A percentile compares a stretch with the other conserved stretches of the same genome.
Conservation (phyloP, 495 filamentous ascomycete genomes). For the Ramalina intermedia region DNA sequence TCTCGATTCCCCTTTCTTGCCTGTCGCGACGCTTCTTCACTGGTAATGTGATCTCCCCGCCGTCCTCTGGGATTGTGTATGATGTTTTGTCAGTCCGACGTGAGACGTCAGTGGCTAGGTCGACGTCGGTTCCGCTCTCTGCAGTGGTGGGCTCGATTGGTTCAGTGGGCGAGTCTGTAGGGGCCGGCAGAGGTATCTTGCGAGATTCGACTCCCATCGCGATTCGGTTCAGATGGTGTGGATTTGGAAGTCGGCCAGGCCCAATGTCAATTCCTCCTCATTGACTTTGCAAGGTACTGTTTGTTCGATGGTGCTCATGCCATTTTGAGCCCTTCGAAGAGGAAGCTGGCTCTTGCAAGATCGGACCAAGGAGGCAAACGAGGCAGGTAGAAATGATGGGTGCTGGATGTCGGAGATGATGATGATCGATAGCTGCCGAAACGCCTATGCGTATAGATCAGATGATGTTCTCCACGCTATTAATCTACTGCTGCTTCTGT, state of each 20-base stretch:
- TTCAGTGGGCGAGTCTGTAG: slow-evolving; percentile 61
- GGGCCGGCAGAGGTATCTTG: slow-evolving; percentile 58
- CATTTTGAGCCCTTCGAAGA: background rate
- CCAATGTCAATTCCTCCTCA: background rate
- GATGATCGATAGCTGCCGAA: background rate
- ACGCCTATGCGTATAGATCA: too few species aligned
- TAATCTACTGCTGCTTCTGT: background rate
- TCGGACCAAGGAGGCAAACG: background rate
- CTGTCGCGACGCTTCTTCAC: slow-evolving; percentile 44
- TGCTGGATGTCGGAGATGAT: background rate
- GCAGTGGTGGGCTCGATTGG: slow-evolving; percentile 24
- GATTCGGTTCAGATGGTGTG: slow-evolving; percentile 9
- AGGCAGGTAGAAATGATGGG: background rate
- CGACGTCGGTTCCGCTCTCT: slow-evolving; percentile 48
- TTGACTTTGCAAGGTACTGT: background rate
- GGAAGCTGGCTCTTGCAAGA: background rate
- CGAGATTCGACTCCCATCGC: slow-evolving; percentile 61
- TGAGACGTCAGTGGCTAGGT: slow-evolving; percentile 66
- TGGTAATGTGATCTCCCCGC: slow-evolving; percentile 76
- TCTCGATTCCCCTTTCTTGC: slow-evolving; percentile 36
- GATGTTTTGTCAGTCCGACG: slow-evolving; percentile 66
- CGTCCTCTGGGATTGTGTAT: slow-evolving; percentile 92
- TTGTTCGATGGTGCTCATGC: background rate
- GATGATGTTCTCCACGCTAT: background rate
- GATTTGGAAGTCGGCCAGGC: background rate